Conservation (phyloP, 768 basidiomycete genomes). For the Solioccasus polychromus region DNA sequence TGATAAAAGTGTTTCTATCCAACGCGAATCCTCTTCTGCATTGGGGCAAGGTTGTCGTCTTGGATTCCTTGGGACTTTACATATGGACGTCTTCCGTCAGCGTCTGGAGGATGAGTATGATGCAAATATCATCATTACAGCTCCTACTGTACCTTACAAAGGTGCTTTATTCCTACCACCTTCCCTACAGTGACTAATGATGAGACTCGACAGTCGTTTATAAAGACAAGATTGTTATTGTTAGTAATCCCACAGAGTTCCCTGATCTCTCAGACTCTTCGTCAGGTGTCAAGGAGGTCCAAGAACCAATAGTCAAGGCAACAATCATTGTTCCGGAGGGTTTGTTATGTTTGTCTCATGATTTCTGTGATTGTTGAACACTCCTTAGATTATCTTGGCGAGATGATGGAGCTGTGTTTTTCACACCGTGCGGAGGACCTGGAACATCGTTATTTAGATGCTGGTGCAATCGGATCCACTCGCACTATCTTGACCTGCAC, state of each 20-base stretch:
- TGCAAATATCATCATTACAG: slow-evolving; percentile 91
- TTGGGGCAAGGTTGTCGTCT: slow-evolving; percentile 93
- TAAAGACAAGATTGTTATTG: slow-evolving; percentile 53
- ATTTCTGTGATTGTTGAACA: not conserved
- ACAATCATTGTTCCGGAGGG: slow-evolving; percentile 94
- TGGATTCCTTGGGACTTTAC: slow-evolving; percentile 92
- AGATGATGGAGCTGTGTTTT: slow-evolving; percentile 94
- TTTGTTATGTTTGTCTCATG: slow-evolving; percentile 27
- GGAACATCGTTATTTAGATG: slow-evolving; percentile 81
- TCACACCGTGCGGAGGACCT: slow-evolving; percentile 79
- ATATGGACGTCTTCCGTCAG: slow-evolving; percentile 96
- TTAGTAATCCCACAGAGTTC: slow-evolving; percentile 96
- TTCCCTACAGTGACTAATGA: not conserved
- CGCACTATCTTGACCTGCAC: slow-evolving; percentile 80
- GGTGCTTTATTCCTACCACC: slow-evolving; percentile 35
- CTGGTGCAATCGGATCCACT: slow-evolving; percentile 35
- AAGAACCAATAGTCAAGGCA: slow-evolving; percentile 92
- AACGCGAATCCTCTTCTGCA: slow-evolving; percentile 90
- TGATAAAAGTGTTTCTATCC: slow-evolving; percentile 85
- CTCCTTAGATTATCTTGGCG: slow-evolving; percentile 79
- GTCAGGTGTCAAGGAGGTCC: slow-evolving; percentile 66
- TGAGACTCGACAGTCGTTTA: slow-evolving; percentile 58
- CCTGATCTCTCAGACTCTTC: slow-evolving; percentile 72
- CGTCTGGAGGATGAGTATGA: slow-evolving; percentile 96
- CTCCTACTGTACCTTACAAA: slow-evolving; percentile 94